These are phyloP conservation scores for Colletotrichum lupini DNA, from an alignment of 2,329 filamentous ascomycete species.

Conservation along the genomic window DNA sequence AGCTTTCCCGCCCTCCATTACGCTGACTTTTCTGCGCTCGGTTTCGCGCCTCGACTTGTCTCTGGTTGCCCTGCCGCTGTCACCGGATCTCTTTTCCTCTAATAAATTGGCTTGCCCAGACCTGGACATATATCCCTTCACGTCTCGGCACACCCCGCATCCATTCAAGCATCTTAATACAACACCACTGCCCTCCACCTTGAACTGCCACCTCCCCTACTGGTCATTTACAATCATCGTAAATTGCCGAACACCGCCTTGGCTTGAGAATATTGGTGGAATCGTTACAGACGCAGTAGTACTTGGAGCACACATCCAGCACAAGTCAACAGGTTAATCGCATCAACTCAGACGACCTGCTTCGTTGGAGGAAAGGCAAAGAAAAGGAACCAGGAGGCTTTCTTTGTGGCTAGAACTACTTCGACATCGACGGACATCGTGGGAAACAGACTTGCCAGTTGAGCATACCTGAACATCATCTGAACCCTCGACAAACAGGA, in stretches of 20 bases:
- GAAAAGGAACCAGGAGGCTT: neutral
- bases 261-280: neutral
- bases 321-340: neutral
- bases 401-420: neutral
- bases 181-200: neutral
- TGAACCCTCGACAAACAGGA: neutral
- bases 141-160: neutral
- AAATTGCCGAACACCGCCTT: neutral
- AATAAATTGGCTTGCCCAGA: conserved; percentile 28
- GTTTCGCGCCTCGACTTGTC: conserved; percentile 12
- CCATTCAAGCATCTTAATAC: neutral
- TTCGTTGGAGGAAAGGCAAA: neutral
- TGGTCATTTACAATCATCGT: neutral
- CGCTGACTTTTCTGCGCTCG: conserved; percentile 3
- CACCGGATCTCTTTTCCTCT: conserved; percentile 3
- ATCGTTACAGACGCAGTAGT: neutral
- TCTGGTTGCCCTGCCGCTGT: neutral
- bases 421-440: no score
- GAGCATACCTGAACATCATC: neutral
- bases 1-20: conserved; percentile 20
- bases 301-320: neutral
- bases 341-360: neutral
- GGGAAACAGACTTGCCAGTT: no score
- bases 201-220: neutral
- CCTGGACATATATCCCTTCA: conserved; percentile 8